phyloP scores from a whole-genome alignment of 2,329 filamentous ascomycete species.

The Hypoxylon sp. region DNA sequence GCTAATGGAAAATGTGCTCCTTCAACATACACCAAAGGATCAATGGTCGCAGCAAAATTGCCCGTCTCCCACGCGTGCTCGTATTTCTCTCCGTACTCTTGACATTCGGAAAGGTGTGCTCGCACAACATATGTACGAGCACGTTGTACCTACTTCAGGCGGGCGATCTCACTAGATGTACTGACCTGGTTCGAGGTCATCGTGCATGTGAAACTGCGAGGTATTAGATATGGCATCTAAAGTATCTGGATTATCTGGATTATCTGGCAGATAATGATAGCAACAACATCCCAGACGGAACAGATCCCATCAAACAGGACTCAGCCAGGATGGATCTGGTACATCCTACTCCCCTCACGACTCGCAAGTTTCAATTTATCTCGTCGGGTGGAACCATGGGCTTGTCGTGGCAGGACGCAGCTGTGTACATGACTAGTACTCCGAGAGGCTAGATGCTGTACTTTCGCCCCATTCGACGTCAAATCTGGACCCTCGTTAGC shows the following conservation, averaged over 20 bases:
- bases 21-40: slow-evolving; percentile 7
- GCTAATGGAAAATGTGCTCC: slow-evolving; percentile 1
- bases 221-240: slow-evolving; percentile 10
- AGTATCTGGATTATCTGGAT: slow-evolving; percentile 16
- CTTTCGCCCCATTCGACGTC: slow-evolving; percentile 4
- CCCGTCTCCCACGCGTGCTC: slow-evolving; percentile 13
- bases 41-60: slow-evolving; percentile 15
- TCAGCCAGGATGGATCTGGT: slow-evolving; percentile 11
- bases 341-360: slow-evolving; percentile 15
- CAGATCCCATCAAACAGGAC: slow-evolving; percentile 29
- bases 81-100: background rate
- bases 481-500: slow-evolving; percentile 21
- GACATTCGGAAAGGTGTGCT: slow-evolving; percentile 35
- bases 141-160: slow-evolving; percentile 20
- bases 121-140: slow-evolving; percentile 39
- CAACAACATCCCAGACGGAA: slow-evolving; percentile 8
- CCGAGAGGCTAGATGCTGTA: slow-evolving; percentile 4
- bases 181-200: slow-evolving; percentile 27
- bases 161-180: slow-evolving; percentile 21
- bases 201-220: slow-evolving; percentile 14
- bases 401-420: slow-evolving; percentile 11
- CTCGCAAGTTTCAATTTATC: slow-evolving; percentile 21
- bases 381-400: slow-evolving; percentile 23
- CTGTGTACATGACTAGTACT: slow-evolving; percentile 13
- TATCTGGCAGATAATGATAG: slow-evolving; percentile 22